Evolutionary conservation across 179 eudicot species (phyloP).

Genomic region (Pouteria campechiana): DNA sequence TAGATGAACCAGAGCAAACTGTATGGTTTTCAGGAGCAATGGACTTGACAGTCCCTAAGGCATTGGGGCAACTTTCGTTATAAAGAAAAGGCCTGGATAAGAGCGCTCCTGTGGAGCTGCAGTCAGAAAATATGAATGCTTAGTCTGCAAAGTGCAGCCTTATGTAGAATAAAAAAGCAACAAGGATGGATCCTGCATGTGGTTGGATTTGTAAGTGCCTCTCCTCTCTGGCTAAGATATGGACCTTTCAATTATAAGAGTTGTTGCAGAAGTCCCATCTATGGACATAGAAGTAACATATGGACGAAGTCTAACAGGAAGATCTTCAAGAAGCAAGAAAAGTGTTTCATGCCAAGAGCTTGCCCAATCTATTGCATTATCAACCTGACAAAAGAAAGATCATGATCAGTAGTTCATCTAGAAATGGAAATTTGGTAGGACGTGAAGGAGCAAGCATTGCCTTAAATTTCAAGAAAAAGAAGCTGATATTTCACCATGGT

Average conservation of each 20-base stretch:
- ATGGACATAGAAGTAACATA: conserved; percentile 58
- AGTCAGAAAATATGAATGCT: conserved; percentile 9
- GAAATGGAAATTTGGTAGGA: neutral
- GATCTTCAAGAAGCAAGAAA: conserved; percentile 55
- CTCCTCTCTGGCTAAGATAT: neutral
- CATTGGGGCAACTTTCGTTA: conserved; percentile 85
- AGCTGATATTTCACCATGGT: too few species aligned
- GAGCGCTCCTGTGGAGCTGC: conserved; percentile 77
- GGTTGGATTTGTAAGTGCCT: too few species aligned
- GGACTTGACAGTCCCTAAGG: conserved; percentile 64
- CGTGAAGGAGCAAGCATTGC: too few species aligned
- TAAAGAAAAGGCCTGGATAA: conserved; percentile 67
- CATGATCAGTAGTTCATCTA: conserved; percentile 8
- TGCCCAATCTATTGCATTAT: conserved; percentile 67
- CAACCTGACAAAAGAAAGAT: conserved; percentile 72
- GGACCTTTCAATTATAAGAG: conserved; percentile 76
- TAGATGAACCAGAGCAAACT: conserved; percentile 85
- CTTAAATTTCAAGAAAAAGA: too few species aligned
- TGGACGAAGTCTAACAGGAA: conserved; percentile 53
- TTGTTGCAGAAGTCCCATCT: conserved; percentile 97
- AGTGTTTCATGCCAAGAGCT: conserved; percentile 86
- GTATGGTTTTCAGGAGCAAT: conserved; percentile 92
- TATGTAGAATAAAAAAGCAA: too few species aligned
- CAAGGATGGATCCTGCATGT: too few species aligned
- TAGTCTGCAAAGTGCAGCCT: conserved; percentile 2